phyloP scores from a whole-genome alignment of 148 eudicot genomes.

The Amaranthus cruentus region DNA sequence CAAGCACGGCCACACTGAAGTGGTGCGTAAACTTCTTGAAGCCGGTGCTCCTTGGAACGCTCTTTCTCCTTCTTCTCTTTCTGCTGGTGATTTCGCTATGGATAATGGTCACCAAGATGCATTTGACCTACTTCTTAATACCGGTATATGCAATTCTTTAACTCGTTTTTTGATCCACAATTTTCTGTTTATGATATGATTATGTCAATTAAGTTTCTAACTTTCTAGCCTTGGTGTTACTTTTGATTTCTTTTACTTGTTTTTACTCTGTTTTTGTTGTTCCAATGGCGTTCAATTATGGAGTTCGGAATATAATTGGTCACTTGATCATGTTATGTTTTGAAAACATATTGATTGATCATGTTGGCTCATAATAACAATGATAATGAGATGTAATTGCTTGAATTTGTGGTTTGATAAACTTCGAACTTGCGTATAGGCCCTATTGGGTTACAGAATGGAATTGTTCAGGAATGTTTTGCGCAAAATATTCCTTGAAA shows the following conservation, averaged over 20 bases:
- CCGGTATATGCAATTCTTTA: constrained; percentile 36
- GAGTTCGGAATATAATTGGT: not conserved
- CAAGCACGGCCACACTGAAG: constrained; percentile 52
- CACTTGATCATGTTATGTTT: not conserved
- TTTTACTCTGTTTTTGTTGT: not conserved
- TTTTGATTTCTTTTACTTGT: not conserved
- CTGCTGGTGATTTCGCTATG: constrained; percentile 95
- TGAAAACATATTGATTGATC: not conserved
- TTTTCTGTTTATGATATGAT: not conserved
- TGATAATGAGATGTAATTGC: no score
- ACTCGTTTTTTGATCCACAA: not conserved
- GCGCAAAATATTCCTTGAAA: not conserved
- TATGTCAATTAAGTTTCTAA: not conserved
- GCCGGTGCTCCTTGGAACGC: constrained; percentile 98
- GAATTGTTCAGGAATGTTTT: not conserved
- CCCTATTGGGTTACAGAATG: not conserved
- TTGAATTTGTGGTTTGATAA: no score
- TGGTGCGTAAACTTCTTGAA: constrained; percentile 56
- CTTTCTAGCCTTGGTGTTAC: not conserved
- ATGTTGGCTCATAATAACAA: not conserved
- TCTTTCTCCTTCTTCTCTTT: constrained; percentile 61
- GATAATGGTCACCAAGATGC: constrained; percentile 66
- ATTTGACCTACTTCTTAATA: constrained; percentile 65
- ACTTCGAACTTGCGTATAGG: no score
- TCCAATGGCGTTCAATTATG: not conserved